These are phyloP conservation scores for Pyricularia grisea DNA, from an alignment of 2,329 filamentous ascomycete species.

Conservation along the genomic window DNA sequence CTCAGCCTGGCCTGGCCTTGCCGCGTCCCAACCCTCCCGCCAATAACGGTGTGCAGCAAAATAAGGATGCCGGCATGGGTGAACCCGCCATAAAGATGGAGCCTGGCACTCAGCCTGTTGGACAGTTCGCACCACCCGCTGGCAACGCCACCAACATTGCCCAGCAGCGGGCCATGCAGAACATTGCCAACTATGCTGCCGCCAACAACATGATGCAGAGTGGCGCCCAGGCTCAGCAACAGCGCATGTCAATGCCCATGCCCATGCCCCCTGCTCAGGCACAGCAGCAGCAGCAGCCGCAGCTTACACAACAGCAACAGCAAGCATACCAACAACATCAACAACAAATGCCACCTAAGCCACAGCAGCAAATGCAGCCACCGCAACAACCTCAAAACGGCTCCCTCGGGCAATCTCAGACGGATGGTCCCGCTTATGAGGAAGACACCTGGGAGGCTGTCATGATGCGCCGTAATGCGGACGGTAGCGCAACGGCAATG, in stretches of 20 bases:
- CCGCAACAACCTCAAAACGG: slow-evolving; percentile 27
- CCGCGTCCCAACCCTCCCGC: background rate
- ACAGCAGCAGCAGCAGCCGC: slow-evolving; percentile 5
- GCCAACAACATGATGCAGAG: slow-evolving; percentile 56
- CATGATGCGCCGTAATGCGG: slow-evolving; percentile 45
- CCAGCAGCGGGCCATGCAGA: slow-evolving; percentile 41
- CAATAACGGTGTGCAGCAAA: slow-evolving; percentile 18
- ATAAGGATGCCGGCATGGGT: slow-evolving; percentile 24
- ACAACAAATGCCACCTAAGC: slow-evolving; percentile 12
- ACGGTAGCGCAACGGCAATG: slow-evolving; percentile 45
- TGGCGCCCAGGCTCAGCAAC: slow-evolving; percentile 16
- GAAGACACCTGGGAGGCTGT: slow-evolving; percentile 48
- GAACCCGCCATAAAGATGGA: slow-evolving; percentile 41
- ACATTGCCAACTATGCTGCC: slow-evolving; percentile 48
- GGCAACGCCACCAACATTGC: slow-evolving; percentile 15
- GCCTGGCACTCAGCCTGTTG: slow-evolving; percentile 25
- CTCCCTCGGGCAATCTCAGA: slow-evolving; percentile 46
- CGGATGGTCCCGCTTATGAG: slow-evolving; percentile 61
- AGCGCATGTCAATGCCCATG: slow-evolving; percentile 10
- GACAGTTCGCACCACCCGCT: background rate
- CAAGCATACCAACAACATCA: slow-evolving; percentile 16
- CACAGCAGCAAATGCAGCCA: slow-evolving; percentile 22
- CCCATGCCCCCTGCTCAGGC: background rate
- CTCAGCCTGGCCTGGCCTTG: slow-evolving; percentile 11
- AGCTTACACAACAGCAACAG: slow-evolving; percentile 10